Base-by-base conservation (phyloP, 257 asterid genomes). In the Cordia subcordata region DNA sequence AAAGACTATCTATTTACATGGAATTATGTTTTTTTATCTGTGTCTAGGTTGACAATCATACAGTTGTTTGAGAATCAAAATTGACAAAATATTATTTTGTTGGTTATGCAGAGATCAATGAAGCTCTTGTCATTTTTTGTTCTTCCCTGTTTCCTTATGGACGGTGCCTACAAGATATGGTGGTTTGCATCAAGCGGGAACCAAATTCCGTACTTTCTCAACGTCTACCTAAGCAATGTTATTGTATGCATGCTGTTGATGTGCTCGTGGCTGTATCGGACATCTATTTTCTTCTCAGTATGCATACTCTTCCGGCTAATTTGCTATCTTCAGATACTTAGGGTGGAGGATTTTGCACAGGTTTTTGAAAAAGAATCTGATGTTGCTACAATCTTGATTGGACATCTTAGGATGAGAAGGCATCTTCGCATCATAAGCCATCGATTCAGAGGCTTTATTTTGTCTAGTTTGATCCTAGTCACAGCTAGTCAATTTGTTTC, bases 161-260 rank as follows among this genome's bases (percentile, higher is more conserved):
- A 86, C 21, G 57, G 86, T 61, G 79, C 35, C 12, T 86, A 88
- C 83, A 88, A 88, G 71, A 84, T 88, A 62, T 92, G 99, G 99
- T 92, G 99, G 99, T 84, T 92, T 66, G 69, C 77, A 69, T 84
- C 99, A 0, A 85, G 86, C n/a, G 96, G 96, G 53, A 70, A 74
- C 39, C 90, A 86, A 62, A 88, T 92, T 39, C 99, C 99, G 11
- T 86, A 86, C 62, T 18, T 89, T n/a, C 81, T 72, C 77, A 88
- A 88, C 69, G 72, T 71, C 19, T 63, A 64, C 68, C 45, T 81
- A 61, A 88, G 96, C 85, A 79, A 84, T 57, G 49, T 42, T 18
- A 17, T 82, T 0, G 70, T 80, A 10, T 92, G 99, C 81, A 53
- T 80, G 55, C 77, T 92, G 22, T 47, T 92, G 53, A 21, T 86